Conservation (phyloP, 2,329 filamentous ascomycete species). For the Epichloe typhina region DNA sequence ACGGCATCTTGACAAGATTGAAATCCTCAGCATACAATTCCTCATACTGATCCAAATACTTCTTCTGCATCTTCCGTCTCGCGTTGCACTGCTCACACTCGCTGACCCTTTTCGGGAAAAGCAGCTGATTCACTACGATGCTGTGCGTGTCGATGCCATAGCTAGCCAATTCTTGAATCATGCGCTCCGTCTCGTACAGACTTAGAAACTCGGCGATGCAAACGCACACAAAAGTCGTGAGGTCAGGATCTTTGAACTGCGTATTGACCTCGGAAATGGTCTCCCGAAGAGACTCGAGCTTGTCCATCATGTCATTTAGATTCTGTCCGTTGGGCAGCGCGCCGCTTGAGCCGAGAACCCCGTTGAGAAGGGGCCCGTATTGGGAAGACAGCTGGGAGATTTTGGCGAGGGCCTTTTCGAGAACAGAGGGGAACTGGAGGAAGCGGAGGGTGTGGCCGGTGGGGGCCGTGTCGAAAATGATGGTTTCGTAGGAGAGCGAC, state of each 20-base stretch:
- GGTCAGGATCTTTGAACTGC: conserved; percentile 92
- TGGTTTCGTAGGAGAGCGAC: conserved; percentile 94
- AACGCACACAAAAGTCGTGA: conserved; percentile 96
- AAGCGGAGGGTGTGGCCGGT: conserved; percentile 97
- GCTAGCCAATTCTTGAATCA: conserved; percentile 93
- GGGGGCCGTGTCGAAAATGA: conserved; percentile 97
- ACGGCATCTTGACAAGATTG: conserved; percentile 96
- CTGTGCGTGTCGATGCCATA: conserved; percentile 94
- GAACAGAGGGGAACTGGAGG: conserved; percentile 92
- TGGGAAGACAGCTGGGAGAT: conserved; percentile 86
- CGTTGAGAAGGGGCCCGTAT: conserved; percentile 92
- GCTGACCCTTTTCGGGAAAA: conserved; percentile 79
- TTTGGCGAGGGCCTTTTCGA: conserved; percentile 97
- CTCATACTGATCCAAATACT: conserved; percentile 97
- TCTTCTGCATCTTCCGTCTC: conserved; percentile 95
- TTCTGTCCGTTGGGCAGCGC: conserved; percentile 81
- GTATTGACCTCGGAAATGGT: conserved; percentile 94
- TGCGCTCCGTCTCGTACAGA: conserved; percentile 96
- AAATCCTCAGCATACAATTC: conserved; percentile 93
- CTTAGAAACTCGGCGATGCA: conserved; percentile 96
- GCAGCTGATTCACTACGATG: conserved; percentile 95
- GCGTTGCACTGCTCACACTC: conserved; percentile 93
- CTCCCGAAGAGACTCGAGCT: conserved; percentile 84
- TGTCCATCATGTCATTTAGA: conserved; percentile 81
- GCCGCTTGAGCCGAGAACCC: conserved; percentile 68